Evolutionary conservation across 225 moss, liverwort and hornwort species (phyloP).

Genomic region (Sphagnum tenellum): DNA sequence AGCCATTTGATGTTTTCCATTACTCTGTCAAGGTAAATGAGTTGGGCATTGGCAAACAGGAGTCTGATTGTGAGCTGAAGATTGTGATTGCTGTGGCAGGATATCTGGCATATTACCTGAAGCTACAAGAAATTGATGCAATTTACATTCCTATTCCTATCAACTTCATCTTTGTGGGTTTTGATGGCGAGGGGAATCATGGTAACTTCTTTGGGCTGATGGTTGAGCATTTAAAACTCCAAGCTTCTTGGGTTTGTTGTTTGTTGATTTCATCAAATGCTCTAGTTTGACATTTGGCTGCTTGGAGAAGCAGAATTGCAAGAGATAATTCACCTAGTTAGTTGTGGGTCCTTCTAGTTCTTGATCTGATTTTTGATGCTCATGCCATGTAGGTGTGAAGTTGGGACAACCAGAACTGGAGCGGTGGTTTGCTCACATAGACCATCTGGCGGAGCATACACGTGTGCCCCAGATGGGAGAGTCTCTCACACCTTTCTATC

Average conservation of each 20-base stretch:
- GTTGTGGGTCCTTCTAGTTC: too few relatives aligned
- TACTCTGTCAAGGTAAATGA: too few relatives aligned
- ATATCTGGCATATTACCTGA: slow-evolving; percentile 60
- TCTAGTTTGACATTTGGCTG: too few relatives aligned
- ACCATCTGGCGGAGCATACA: slow-evolving; percentile 85
- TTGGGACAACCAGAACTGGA: slow-evolving; percentile 75
- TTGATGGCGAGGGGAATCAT: slow-evolving; percentile 78
- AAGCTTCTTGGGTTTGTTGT: neutral
- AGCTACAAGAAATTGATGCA: slow-evolving; percentile 61
- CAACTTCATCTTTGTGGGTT: slow-evolving; percentile 91
- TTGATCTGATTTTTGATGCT: too few relatives aligned
- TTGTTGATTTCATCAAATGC: neutral
- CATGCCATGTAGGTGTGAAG: slow-evolving; percentile 36
- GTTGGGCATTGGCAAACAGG: neutral
- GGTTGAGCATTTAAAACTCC: neutral
- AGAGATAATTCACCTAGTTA: too few relatives aligned
- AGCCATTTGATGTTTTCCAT: neutral
- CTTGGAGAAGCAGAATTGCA: too few relatives aligned
- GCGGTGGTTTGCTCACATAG: slow-evolving; percentile 86
- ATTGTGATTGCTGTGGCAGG: slow-evolving; percentile 20
- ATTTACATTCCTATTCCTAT: slow-evolving; percentile 85
- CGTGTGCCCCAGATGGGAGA: slow-evolving; percentile 95
- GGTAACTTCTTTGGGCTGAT: slow-evolving; percentile 19
- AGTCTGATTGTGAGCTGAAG: neutral
- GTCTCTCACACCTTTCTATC: slow-evolving; percentile 86